Conservation (phyloP, 805 yeast species). For the Starmerella stellata region DNA sequence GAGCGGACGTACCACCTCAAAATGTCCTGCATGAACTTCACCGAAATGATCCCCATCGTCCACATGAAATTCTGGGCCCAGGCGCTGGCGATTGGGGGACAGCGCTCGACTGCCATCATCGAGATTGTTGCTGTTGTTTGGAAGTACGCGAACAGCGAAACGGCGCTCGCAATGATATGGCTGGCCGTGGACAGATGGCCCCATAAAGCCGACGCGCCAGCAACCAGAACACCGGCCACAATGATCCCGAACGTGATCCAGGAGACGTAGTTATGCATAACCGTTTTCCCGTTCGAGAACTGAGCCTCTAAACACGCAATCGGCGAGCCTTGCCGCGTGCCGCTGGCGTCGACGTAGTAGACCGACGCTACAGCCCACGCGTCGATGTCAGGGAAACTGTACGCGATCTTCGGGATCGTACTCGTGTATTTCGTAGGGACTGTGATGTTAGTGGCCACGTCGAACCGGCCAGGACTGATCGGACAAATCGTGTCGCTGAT, state of each 20-base stretch:
- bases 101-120: conserved; percentile 83
- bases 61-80: conserved; percentile 96
- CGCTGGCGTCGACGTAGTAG: conserved; percentile 31
- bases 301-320: conserved; percentile 88
- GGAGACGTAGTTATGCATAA: conserved; percentile 74
- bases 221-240: conserved; percentile 69
- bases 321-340: conserved; percentile 22
- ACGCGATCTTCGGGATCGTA: conserved; percentile 66
- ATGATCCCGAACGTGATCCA: conserved; percentile 94
- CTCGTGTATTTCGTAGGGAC: conserved; percentile 27
- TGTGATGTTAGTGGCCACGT: conserved; percentile 34
- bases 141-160: conserved; percentile 81
- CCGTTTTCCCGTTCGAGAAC: conserved; percentile 77
- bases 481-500: conserved; percentile 56
- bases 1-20: conserved; percentile 25
- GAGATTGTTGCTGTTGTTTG: conserved; percentile 81
- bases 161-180: conserved; percentile 90
- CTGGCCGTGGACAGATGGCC: conserved; percentile 90
- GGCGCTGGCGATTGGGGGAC: conserved; percentile 94
- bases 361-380: conserved; percentile 69
- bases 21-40: conserved; percentile 48
- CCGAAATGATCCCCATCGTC: conserved; percentile 81
- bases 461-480: conserved; percentile 69
- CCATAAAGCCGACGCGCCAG: conserved; percentile 68
- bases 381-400: conserved; percentile 82